A percentile compares a stretch with the other conserved stretches of the same genome.
phyloP scores from a whole-genome alignment of 768 basidiomycete species.

The Ephemerocybe angulata region DNA sequence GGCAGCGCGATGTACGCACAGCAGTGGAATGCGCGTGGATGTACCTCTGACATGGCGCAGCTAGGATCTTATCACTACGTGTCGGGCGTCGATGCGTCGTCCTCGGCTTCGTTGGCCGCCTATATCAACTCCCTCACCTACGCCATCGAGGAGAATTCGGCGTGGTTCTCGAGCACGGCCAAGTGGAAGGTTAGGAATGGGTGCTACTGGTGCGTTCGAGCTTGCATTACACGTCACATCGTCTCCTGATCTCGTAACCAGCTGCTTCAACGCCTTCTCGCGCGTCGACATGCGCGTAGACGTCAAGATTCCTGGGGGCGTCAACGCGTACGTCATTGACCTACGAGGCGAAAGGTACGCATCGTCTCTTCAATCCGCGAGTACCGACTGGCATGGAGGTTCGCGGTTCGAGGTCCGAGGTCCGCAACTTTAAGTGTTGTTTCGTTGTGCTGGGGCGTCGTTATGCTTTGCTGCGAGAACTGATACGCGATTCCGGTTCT shows the following conservation, averaged over 20 bases:
- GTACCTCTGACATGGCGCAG: too few species aligned
- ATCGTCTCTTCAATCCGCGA: neutral
- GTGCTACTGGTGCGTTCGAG: slow-evolving; percentile 75
- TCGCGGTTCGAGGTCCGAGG: too few species aligned
- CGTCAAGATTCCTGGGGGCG: slow-evolving; percentile 97
- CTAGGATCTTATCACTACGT: too few species aligned
- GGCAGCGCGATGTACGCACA: too few species aligned
- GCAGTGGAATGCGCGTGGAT: too few species aligned
- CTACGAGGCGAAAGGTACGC: slow-evolving; percentile 88
- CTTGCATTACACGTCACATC: neutral
- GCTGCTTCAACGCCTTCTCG: slow-evolving; percentile 98
- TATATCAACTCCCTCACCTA: slow-evolving; percentile 99
- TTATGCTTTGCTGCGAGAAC: too few species aligned
- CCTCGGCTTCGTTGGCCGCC: slow-evolving; percentile 94
- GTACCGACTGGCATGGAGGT: too few species aligned
- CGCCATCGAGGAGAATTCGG: slow-evolving; percentile 82
- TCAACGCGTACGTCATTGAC: slow-evolving; percentile 91
- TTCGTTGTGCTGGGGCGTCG: too few species aligned
- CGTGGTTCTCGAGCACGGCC: slow-evolving; percentile 87
- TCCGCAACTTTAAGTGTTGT: too few species aligned
- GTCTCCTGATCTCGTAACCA: slow-evolving; percentile 21
- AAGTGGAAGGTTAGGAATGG: slow-evolving; percentile 92
- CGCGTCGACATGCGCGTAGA: slow-evolving; percentile 95
- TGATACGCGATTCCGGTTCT: too few species aligned
- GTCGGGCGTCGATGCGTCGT: slow-evolving; percentile 98